Base-by-base conservation (phyloP, 1,284 basidiomycete genomes). In the Papiliotrema flavescens region DNA sequence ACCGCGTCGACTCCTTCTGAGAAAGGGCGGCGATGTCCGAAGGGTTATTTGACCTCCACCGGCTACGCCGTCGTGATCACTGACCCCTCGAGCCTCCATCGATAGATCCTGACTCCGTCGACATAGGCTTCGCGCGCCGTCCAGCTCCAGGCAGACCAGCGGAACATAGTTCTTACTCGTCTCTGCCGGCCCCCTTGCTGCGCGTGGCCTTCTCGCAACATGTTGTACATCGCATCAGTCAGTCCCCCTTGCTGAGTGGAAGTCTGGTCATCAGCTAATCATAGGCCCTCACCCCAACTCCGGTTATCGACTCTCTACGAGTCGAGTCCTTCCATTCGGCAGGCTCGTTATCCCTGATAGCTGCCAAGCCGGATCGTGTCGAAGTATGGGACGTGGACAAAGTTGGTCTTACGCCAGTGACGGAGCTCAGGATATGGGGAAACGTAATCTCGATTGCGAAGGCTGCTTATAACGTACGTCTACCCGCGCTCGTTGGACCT, bases 311-410 rank as follows among this genome's bases (percentile, higher is more conserved):
- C 44, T 66, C 69, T 2, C 48, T 73, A 34, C 58, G 57, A 14
- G 54, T 72, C 23, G 24, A 57, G 8, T 53, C 54, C n/a, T 61
- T 77, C 51, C 69, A 67, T 1, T 52, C 57, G 0, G 43, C 62
- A 2, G 58, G 53, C 1, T 48, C 60, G 5, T 51, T 54, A 11
- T 71, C 74, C 0, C 63, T 78, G 11, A 57, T 75, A 6, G 52
- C 76, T 3, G 73, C 73, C 26, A 74, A 73, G 32, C 68, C 72
- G 0, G 70, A 75, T 49, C 60, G 63, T 17, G 47, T 78, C 85
- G 71, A 77, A 47, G 58, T 75, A 15, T 75, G 71, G 70, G 67
- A 75, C 55, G 64, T 70, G 2, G 54, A 56, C 6, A 28, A 53
- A 0, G 44, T 60, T 0, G 76, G 76, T 0, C 62, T 77, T 5